phyloP scores from a whole-genome alignment of 208 protist genomes.

The Leishmania arabica region DNA sequence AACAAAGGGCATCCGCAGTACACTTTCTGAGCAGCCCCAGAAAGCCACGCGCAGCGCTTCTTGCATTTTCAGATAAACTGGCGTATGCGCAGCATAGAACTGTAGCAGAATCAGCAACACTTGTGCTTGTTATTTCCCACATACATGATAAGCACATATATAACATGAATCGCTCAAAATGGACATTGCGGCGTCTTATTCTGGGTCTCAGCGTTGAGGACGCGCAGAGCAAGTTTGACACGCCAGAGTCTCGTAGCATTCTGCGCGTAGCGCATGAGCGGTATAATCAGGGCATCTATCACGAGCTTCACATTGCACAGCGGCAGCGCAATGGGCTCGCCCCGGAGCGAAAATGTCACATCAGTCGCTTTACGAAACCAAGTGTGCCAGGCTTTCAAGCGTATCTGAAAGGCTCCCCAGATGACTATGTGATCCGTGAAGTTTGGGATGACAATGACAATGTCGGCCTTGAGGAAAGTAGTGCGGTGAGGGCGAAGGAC shows the following conservation, averaged over 20 bases:
- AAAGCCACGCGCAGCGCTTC: background rate
- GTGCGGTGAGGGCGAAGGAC: background rate
- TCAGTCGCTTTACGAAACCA: slow-evolving; percentile 82
- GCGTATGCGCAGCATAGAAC: slow-evolving; percentile 18
- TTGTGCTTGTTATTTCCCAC: background rate
- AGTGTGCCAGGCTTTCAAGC: slow-evolving; percentile 79
- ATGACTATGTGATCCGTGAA: slow-evolving; percentile 79
- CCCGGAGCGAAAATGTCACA: slow-evolving; percentile 70
- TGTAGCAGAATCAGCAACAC: slow-evolving; percentile 9
- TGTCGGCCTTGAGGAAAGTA: background rate
- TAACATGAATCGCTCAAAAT: slow-evolving; percentile 42
- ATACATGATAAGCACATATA: slow-evolving; percentile 7
- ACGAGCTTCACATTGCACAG: slow-evolving; percentile 81
- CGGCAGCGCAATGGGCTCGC: slow-evolving; percentile 65
- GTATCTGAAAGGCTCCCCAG: slow-evolving; percentile 67
- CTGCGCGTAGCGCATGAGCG: slow-evolving; percentile 81
- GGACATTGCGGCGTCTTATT: slow-evolving; percentile 58
- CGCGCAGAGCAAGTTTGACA: slow-evolving; percentile 87
- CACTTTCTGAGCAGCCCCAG: background rate
- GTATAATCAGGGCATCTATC: slow-evolving; percentile 80
- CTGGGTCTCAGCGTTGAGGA: slow-evolving; percentile 90
- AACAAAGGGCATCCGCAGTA: slow-evolving; percentile 7
- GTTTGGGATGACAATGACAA: slow-evolving; percentile 49
- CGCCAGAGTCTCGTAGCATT: slow-evolving; percentile 63
- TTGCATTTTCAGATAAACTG: background rate